Base-by-base conservation (phyloP, 2,329 filamentous ascomycete genomes). In the Colletotrichum higginsianum region DNA sequence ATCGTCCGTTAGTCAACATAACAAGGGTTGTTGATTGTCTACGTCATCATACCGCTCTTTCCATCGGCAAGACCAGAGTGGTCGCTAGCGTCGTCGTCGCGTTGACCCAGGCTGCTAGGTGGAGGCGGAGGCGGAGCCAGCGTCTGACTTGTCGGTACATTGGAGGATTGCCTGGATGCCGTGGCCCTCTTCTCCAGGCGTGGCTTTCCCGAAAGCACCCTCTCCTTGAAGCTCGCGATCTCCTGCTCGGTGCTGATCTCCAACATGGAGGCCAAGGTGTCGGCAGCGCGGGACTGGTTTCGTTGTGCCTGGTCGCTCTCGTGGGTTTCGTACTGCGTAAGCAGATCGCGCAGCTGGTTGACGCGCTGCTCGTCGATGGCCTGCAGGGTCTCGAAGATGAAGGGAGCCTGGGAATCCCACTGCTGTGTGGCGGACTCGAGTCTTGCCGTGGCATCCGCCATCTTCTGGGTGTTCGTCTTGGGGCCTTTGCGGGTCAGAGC, bases 361-460 rank as follows among this genome's bases (percentile, higher is more conserved):
- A 97, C 86, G 67, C 96, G 91, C 76, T 90, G 92, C 84, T 99
- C 96, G 79, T 99, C 96, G 42, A 97, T 86, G 7, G 94, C 92
- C 80, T 99, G 96, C 35, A 99, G 89, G 72, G 92, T 93, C 82
- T 99, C 96, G 79, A 97, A 98, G 72, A 98, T 93, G 82, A 94
- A 98, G 1, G 96, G 96, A 16, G 96, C 94, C 81, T 98, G 95
- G 0, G 94, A 95, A 67, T 98, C 92, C 96, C 96, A 99, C 79
- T 97, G 93, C 75, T 92, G 89, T 55, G 87, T 90, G n/a, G 94
- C 92, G 72, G 90, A 90, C 74, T 97, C 93, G 53, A 97, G 89
- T 74, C 91, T 92, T 21, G 90, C 86, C 13, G 90, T 87, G 15
- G 94, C 95, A 73, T 88, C 88, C 53, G 95, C 93, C 49, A 96